Base-by-base conservation (phyloP, 306 rosid genomes). In the Castanospermum australe region DNA sequence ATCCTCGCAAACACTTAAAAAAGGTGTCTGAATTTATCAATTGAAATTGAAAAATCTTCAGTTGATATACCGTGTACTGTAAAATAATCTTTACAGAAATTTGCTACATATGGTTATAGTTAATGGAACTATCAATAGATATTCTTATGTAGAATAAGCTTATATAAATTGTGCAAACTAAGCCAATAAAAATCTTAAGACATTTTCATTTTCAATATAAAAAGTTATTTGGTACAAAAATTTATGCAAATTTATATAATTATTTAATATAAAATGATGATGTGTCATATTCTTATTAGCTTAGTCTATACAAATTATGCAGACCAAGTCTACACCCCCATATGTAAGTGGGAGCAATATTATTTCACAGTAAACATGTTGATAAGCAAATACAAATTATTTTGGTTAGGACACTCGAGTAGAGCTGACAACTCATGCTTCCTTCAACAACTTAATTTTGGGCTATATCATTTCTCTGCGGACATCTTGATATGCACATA, bases 361-460 rank as follows among this genome's bases (percentile, higher is more conserved):
- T 14, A 56, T 24, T 61, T 15, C 17, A 18, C 50, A 36, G 28
- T 28, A 15, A 68, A 47, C 25, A 47, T 21, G 67, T 39, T 56
- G 67, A 56, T 38, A 45, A 6, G 22, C 41, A 14, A 6, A 17
- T 15, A 5, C 61, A 50, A 71, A 33, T 11, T 30, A 28, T n/a
- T 70, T 71, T 20, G 35, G 18, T 4, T 24, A 38, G 42, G 22
- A 56, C n/a, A 25, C 1, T 11, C 13, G 36, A 67, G 47, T 32
- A 47, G 50, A 32, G 36, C 45, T 25, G 18, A 5, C 10, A 67
- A 64, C 18, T 30, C 52, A 10, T 38, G 22, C 63, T 48, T 76
- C 64, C 42, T 63, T 33, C 51, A 51, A 50, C 30, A 76, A 61
- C 71, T 28, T 54, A 38, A 52, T 15, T 66, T 78, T 56, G 57